These are phyloP conservation scores for Phytophthora pistaciae DNA, from an alignment of 352 stramenopile species.

Conservation along the genomic window DNA sequence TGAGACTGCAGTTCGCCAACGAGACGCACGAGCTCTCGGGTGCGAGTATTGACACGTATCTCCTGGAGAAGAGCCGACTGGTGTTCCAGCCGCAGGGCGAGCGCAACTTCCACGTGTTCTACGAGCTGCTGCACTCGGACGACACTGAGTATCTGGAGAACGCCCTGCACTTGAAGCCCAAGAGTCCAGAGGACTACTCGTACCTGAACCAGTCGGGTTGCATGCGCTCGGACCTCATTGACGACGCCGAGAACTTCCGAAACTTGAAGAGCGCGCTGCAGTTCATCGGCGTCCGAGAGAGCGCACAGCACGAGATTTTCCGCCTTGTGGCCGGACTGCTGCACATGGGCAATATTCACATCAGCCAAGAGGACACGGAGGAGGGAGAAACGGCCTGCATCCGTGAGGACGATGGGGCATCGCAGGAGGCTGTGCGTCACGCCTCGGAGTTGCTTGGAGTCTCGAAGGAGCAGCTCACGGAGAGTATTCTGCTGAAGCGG, in stretches of 20 bases:
- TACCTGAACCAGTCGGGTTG: slow-evolving; percentile 86
- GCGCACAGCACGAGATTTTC: slow-evolving; percentile 80
- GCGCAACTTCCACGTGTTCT: slow-evolving; percentile 91
- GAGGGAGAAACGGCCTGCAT: slow-evolving; percentile 82
- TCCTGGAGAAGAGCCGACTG: slow-evolving; percentile 87
- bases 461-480: slow-evolving; percentile 62
- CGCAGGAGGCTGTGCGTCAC: slow-evolving; percentile 54
- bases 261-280: slow-evolving; percentile 72
- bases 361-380: slow-evolving; percentile 75
- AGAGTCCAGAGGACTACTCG: slow-evolving; percentile 66
- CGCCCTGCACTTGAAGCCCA: slow-evolving; percentile 63
- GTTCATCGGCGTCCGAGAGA: slow-evolving; percentile 77
- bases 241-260: slow-evolving; percentile 76
- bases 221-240: slow-evolving; percentile 71
- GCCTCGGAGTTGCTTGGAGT: slow-evolving; percentile 78
- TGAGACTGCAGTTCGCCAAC: slow-evolving; percentile 83
- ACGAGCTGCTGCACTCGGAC: slow-evolving; percentile 79
- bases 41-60: slow-evolving; percentile 84
- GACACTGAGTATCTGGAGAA: slow-evolving; percentile 58
- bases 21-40: slow-evolving; percentile 78
- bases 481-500: slow-evolving; percentile 83
- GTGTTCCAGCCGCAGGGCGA: slow-evolving; percentile 81
- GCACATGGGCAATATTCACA: slow-evolving; percentile 84
- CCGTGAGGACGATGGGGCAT: slow-evolving; percentile 47
- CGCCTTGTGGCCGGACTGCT: slow-evolving; percentile 74